These are phyloP conservation scores for Coemansia sp. DNA, from an alignment of 192 early-diverging fungal genomes.

Conservation along the genomic window DNA sequence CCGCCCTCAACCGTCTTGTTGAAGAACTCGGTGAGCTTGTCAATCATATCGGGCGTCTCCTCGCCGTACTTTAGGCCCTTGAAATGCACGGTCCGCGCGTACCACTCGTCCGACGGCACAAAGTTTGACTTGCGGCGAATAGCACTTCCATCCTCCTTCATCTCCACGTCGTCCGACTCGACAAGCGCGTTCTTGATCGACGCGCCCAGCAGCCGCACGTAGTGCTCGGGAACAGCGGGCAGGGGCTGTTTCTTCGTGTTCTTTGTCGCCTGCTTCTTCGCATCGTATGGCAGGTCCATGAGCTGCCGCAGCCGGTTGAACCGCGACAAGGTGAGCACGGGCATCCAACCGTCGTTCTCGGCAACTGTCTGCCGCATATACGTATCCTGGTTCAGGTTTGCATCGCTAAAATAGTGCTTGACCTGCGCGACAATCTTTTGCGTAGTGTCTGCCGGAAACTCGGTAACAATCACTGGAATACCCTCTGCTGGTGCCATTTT, in stretches of 20 bases:
- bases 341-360: constrained; percentile 43
- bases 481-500: constrained; percentile 39
- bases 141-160: constrained; percentile 38
- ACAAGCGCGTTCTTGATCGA: constrained; percentile 21
- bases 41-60: constrained; percentile 24
- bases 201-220: constrained; percentile 20
- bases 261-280: neutral
- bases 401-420: constrained; percentile 56
- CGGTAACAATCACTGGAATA: constrained; percentile 33
- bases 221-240: constrained; percentile 12
- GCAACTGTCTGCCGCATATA: constrained; percentile 41
- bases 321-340: constrained; percentile 25
- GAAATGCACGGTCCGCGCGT: constrained; percentile 41
- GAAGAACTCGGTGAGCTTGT: constrained; percentile 39
- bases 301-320: constrained; percentile 54
- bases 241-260: constrained; percentile 9
- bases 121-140: constrained; percentile 34
- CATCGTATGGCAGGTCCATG: constrained; percentile 26
- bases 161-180: constrained; percentile 29
- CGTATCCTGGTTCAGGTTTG: constrained; percentile 51
- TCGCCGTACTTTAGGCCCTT: constrained; percentile 48
- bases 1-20: constrained; percentile 8
- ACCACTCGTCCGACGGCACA: constrained; percentile 42
- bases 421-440: constrained; percentile 38
- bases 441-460: constrained; percentile 20